Base-by-base conservation (phyloP, 768 basidiomycete species). In the Pulveroboletus ravenelii region DNA sequence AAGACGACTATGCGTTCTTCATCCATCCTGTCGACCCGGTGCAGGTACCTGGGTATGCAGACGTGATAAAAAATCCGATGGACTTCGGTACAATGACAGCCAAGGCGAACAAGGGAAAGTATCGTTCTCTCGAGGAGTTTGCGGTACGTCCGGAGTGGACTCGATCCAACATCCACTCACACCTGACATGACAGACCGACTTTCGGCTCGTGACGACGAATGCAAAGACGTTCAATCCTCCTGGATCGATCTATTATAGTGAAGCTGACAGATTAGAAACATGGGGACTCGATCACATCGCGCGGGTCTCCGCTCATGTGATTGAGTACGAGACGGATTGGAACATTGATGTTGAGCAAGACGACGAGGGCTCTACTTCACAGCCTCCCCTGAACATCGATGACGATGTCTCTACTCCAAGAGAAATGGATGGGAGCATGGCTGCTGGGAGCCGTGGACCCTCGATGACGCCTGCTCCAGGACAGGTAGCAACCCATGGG, bases 1-100 rank as follows among this genome's bases (percentile, higher is more conserved):
- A 85, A 66, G 89, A 90, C 62, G 86, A 88, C 67, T 91, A 91
- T 73, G 87, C 85, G 2, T 90, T 90, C 68, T 91, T 91, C 64
- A 66, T 89, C 48, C 61, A 67, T 34, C 87, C 87, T 2, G 89
- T 91, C 6, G 76, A 89, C 63, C 64, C 68, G 1, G 64, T 70
- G 2, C 74, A 78, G 55, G 82, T 88, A 0, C 76, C 82, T 10
- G 81, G 81, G 1, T 86, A 86, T 56, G 50, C 72, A 12, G 81
- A 86, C 72, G 71, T 84, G 42, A 81, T 98, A 45, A 84, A 87
- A 59, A 74, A 76, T 17, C 93, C 94, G 7, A 98, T 97, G 93
- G 93, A 97, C 61, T 74, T 98, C 49, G 88, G 89, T 0, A 93
- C 93, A 0, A 87, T 98, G 74, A 70, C 83, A 17, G 72, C 74